Base-by-base conservation (phyloP, 768 basidiomycete genomes). In the Panaeolus cyanescens region DNA sequence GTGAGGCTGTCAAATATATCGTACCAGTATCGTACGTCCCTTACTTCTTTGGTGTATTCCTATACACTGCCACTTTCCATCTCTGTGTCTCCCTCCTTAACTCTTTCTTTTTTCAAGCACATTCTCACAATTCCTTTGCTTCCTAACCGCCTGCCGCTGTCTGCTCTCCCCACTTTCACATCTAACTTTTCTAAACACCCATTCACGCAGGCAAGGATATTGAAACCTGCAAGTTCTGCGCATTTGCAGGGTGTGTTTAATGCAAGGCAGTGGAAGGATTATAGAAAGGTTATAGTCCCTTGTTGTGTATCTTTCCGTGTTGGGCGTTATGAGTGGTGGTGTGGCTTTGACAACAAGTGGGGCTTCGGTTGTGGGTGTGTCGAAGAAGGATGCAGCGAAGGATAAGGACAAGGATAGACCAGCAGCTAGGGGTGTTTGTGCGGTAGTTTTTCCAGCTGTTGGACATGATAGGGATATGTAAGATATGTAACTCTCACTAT, bases 91-190 rank as follows among this genome's bases (percentile, higher is more conserved):
- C n/a, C 68, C 1, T 65, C 69, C 1, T 56, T 15, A 67, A 42
- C 78, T 76, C 65, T 28, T 71, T 5, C 65, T 62, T 61, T 71
- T 30, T 65, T 91, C 57, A 68, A 76, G 15, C 72, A 77, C 62
- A 84, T 96, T 58, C 78, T 96, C 60, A 82, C 88, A 1, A 78
- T 96, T 42, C 90, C 92, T 0, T 75, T 93, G 0, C 81, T 98
- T 0, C 93, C 93, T 1, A 90, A 92, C 72, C 89, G 86, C 7
- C 77, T 91, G 50, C 90, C 85, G 33, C 77, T 88, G 20, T 71
- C 75, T 0, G 81, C 85, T 20, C 81, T 96, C 33, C 85, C 86
- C 3, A 74, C 81, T 22, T 77, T 98, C 39, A 86, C 90, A 15
- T 78, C 85, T 13, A 77, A 80, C 10, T 77, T 96, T n/a, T n/a